Percentiles rank a stretch among this genome's conserved stretches.
These are phyloP conservation scores for Calonectria pseudoturangicola DNA, from an alignment of 2,329 filamentous ascomycete species.

Conservation along the genomic window DNA sequence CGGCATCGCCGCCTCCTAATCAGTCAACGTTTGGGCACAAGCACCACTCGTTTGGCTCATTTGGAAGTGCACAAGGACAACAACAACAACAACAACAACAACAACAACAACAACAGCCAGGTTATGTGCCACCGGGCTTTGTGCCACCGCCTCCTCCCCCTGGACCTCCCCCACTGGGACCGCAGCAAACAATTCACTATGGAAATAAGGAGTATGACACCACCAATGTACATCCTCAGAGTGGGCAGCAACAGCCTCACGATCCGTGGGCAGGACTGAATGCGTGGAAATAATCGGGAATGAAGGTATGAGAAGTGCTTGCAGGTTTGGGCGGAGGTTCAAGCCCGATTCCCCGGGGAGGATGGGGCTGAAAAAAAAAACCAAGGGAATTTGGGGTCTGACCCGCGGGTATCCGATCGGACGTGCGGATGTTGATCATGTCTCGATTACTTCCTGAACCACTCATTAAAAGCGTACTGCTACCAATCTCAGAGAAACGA, in stretches of 20 bases:
- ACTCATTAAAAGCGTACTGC: neutral
- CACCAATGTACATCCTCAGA: constrained; percentile 58
- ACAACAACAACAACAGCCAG: constrained; percentile 59
- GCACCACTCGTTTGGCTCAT: constrained; percentile 62
- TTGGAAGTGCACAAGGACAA: constrained; percentile 54
- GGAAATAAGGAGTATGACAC: constrained; percentile 60
- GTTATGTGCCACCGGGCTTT: constrained; percentile 73
- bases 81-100: constrained; percentile 53
- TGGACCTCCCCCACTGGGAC: constrained; percentile 76
- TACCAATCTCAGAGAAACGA: neutral
- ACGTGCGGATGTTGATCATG: constrained; percentile 1
- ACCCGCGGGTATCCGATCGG: neutral
- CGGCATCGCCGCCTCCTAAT: constrained; percentile 75
- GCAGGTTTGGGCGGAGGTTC: neutral
- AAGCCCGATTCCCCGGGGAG: constrained; percentile 24
- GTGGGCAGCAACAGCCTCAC: constrained; percentile 62
- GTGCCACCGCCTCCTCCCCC: constrained; percentile 79
- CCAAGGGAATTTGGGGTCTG: constrained; percentile 9
- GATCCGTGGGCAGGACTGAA: constrained; percentile 73
- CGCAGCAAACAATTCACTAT: constrained; percentile 78
- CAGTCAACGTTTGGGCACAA: constrained; percentile 69
- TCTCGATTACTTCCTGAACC: neutral
- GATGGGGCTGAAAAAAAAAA: constrained; percentile 8
- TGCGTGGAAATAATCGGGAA: constrained; percentile 67
- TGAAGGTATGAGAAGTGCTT: neutral